Conservation (phyloP, 768 basidiomycete species). For the Hypholoma sublateritium region DNA sequence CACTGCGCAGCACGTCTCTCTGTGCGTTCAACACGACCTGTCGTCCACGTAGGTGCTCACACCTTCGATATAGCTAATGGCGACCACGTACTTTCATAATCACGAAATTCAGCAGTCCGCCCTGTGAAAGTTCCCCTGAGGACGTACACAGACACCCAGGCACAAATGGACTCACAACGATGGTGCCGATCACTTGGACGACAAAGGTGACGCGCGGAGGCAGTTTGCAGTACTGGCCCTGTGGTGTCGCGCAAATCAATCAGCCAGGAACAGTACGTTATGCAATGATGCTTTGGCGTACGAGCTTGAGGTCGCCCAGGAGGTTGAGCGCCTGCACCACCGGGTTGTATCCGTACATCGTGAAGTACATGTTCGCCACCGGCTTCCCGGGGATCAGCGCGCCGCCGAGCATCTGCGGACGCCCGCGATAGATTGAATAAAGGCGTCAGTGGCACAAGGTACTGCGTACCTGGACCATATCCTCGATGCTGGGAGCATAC, state of each 20-base stretch:
- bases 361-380: slow-evolving; percentile 53
- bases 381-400: slow-evolving; percentile 46
- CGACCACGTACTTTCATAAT: slow-evolving; percentile 46
- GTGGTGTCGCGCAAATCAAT: neutral
- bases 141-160: neutral
- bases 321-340: slow-evolving; percentile 48
- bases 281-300: slow-evolving; percentile 7
- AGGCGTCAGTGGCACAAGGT: neutral
- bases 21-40: neutral
- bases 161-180: slow-evolving; percentile 39
- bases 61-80: too few relatives aligned
- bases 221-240: slow-evolving; percentile 52
- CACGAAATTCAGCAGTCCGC: slow-evolving; percentile 43
- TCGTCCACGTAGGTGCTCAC: too few relatives aligned
- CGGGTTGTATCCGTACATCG: slow-evolving; percentile 45
- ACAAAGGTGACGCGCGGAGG: slow-evolving; percentile 64
- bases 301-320: slow-evolving; percentile 61
- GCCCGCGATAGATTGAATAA: too few relatives aligned
- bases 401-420: slow-evolving; percentile 56
- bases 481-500: slow-evolving; percentile 2
- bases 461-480: slow-evolving; percentile 7
- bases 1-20: slow-evolving; percentile 1
- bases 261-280: neutral
- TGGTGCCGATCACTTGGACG: slow-evolving; percentile 54
- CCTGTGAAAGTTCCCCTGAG: slow-evolving; percentile 13